Evolutionary conservation across 164 flowering plant species (phyloP).

Genomic region (Santalum album): DNA sequence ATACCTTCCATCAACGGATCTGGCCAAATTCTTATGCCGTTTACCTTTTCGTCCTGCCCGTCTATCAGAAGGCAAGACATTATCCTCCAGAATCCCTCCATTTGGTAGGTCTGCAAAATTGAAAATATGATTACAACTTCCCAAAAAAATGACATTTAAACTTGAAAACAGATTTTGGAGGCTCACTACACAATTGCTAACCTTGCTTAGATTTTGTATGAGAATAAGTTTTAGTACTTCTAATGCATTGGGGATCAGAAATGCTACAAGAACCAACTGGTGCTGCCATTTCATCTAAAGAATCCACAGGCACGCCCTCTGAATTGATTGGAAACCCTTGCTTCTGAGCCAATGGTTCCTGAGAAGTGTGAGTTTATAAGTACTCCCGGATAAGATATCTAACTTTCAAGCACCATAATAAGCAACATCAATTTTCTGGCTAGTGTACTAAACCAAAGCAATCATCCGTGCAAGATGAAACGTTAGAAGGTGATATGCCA

Average conservation of each 20-base stretch:
- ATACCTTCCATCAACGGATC: constrained; percentile 32
- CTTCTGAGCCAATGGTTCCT: constrained; percentile 21
- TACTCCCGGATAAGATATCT: background rate
- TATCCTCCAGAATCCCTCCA: constrained; percentile 30
- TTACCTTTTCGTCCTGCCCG: constrained; percentile 41
- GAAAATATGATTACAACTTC: background rate
- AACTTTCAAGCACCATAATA: background rate
- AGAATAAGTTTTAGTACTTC: constrained; percentile 14
- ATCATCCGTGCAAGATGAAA: too few relatives aligned
- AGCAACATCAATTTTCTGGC: too few relatives aligned
- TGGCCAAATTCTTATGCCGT: constrained; percentile 38
- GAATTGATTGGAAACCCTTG: constrained; percentile 16
- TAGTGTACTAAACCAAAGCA: too few relatives aligned
- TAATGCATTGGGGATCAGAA: constrained; percentile 11
- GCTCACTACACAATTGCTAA: constrained; percentile 8
- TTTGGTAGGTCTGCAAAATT: constrained; percentile 30
- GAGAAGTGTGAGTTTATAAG: constrained; percentile 12
- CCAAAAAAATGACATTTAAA: background rate
- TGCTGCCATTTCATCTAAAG: constrained; percentile 17
- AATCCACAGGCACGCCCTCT: constrained; percentile 13
- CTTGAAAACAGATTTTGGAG: background rate
- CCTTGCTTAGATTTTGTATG: constrained; percentile 29
- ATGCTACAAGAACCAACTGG: constrained; percentile 4
- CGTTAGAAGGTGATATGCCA: too few relatives aligned
- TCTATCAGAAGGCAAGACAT: constrained; percentile 26